Base-by-base conservation (phyloP, 2,329 filamentous ascomycete genomes). In the Fusarium sp. region DNA sequence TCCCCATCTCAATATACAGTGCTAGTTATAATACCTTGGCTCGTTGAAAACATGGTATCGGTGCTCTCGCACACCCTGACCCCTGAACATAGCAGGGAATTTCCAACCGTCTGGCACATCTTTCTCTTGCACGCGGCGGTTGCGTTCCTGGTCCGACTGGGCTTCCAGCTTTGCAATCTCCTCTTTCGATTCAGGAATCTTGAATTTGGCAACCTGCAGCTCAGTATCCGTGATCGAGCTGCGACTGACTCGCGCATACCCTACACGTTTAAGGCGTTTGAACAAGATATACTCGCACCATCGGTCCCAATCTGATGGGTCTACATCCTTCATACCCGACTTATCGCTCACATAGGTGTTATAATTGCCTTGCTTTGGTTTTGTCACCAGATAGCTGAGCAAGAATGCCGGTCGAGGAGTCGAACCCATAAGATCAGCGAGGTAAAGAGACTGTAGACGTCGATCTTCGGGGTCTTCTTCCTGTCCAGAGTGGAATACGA, bases 201-300 rank as follows among this genome's bases (percentile, higher is more conserved):
- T 87, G 79, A 99, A 98, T 79, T 98, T 98, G 72, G 93, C 96
- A 32, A 97, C 92, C 84, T 99, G 96, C 56, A 99, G 84, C 81
- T 99, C 96, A 3, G 96, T 99, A 77, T 99, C 96, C 14, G 96
- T 99, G 72, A 99, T 98, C 3, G 93, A 96, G 72, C 90, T 90
- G 72, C 96, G 86, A 74, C 91, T 95, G 52, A 99, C 90, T 54
- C 96, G 85, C 6, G 96, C 96, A 77, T 99, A 99, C 2, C 93
- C 95, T 0, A 92, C 90, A 65, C 95, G 87, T 79, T 90, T 90
- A 65, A 99, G 81, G 14, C 90, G 90, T 84, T 97, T 97, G 85
- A 93, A 99, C 26, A 99, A 83, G 70, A 99, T 97, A 79, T 99
- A 99, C 83, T 99, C 95, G 83, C 96, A 99, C 96, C 96, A 99